These are phyloP conservation scores for Vigna reflexopilosa DNA, from an alignment of 306 rosid species.

Conservation along the genomic window DNA sequence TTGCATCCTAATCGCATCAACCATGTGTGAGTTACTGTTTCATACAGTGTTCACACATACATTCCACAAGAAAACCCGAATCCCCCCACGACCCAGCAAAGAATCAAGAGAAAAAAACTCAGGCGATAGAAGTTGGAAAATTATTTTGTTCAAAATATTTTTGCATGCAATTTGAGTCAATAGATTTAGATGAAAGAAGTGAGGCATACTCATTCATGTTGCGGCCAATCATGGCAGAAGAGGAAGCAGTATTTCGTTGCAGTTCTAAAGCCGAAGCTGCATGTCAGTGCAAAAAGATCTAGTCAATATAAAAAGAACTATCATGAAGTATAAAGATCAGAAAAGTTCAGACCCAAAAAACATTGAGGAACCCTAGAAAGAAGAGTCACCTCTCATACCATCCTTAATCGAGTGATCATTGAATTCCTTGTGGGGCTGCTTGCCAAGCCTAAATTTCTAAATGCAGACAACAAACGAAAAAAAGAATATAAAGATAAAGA, in stretches of 20 bases:
- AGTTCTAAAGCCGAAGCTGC: conserved; percentile 87
- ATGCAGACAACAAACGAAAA: conserved; percentile 39
- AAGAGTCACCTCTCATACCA: conserved; percentile 73
- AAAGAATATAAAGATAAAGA: conserved; percentile 43
- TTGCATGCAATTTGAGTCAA: conserved; percentile 26
- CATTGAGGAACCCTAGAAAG: conserved; percentile 68
- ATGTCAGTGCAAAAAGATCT: conserved; percentile 45
- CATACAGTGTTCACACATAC: conserved; percentile 54
- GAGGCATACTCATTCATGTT: conserved; percentile 90
- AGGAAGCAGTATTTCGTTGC: conserved; percentile 83
- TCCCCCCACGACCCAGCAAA: conserved; percentile 45
- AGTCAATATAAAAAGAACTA: conserved; percentile 37
- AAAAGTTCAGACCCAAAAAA: conserved; percentile 18
- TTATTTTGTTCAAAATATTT: background rate
- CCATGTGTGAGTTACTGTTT: conserved; percentile 70
- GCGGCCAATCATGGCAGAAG: conserved; percentile 87
- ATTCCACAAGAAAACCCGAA: conserved; percentile 55
- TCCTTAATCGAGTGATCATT: conserved; percentile 95
- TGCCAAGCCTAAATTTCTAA: conserved; percentile 96
- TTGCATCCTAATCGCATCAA: conserved; percentile 94
- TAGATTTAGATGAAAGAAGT: background rate
- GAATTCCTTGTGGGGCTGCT: conserved; percentile 99
- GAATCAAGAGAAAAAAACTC: conserved; percentile 34
- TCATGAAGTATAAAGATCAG: conserved; percentile 44
- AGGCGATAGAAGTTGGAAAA: conserved; percentile 12